A percentile compares a stretch with the other conserved stretches of the same genome.
phyloP scores from a whole-genome alignment of 1,284 basidiomycete genomes.

The Boletus albobrunnescens region DNA sequence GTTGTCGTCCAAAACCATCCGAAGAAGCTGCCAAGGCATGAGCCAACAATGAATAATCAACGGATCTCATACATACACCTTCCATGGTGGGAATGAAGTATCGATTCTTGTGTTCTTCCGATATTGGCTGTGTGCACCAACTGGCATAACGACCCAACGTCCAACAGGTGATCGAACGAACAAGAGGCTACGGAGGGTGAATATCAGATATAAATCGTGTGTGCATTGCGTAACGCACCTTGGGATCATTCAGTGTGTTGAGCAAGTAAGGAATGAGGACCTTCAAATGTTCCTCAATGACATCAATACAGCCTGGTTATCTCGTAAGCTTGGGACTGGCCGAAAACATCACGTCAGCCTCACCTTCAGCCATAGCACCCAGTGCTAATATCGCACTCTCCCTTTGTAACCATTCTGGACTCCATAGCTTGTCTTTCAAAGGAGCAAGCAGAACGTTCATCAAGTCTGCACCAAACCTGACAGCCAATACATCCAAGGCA shows the following conservation, averaged over 20 bases:
- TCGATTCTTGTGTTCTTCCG: slow-evolving; percentile 80
- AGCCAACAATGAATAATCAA: slow-evolving; percentile 5
- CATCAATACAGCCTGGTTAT: slow-evolving; percentile 87
- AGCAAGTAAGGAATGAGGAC: slow-evolving; percentile 92
- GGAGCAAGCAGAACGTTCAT: slow-evolving; percentile 86
- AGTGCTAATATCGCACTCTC: slow-evolving; percentile 96
- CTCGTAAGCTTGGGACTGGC: slow-evolving; percentile 7
- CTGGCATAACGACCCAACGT: slow-evolving; percentile 97
- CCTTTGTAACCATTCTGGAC: slow-evolving; percentile 87
- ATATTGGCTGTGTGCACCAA: slow-evolving; percentile 85
- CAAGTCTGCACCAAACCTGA: slow-evolving; percentile 84
- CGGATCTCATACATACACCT: slow-evolving; percentile 63
- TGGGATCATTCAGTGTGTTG: slow-evolving; percentile 85
- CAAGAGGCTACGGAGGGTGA: slow-evolving; percentile 66
- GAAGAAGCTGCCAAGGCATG: slow-evolving; percentile 62
- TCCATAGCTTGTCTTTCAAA: slow-evolving; percentile 93
- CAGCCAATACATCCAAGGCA: slow-evolving; percentile 94
- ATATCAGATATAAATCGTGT: not conserved
- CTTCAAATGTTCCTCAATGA: slow-evolving; percentile 91
- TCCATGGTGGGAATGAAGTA: slow-evolving; percentile 98
- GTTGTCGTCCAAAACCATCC: slow-evolving; percentile 98
- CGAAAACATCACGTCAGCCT: slow-evolving; percentile 19
- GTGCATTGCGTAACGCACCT: slow-evolving; percentile 49
- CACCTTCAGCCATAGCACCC: slow-evolving; percentile 97
- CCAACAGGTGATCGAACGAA: slow-evolving; percentile 99